Base-by-base conservation (phyloP, 164 flowering plant genomes). In the Magnolia officinalis region DNA sequence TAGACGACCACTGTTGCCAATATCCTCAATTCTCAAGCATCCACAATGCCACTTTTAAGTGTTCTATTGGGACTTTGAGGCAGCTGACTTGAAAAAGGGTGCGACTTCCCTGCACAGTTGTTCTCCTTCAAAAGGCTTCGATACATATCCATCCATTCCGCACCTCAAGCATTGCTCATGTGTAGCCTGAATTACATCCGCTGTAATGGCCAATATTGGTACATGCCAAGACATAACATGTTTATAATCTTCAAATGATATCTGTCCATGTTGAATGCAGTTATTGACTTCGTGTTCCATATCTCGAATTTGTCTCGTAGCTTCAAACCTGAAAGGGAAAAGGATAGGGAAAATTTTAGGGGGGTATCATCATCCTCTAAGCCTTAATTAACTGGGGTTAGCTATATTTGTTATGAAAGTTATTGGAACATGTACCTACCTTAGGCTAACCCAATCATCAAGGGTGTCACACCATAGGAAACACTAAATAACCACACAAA, bases 181-280 rank as follows among this genome's bases (percentile, higher is more conserved):
- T 8, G 98, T 96, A 55, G 99, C 97, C 68, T 94, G 97, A 73
- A 96, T 87, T 45, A 96, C 98, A 78, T 94, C 99, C 23, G 99
- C 99, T 5, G 99, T 94, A 98, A 96, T 96, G 74, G 99, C 99
- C 82, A 96, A 75, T 26, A 96, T 94, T n/a, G 99, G 98, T 1
- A 92, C 80, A 68, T 90, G 96, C 94, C 97, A 91, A 6, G 74
- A 80, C 24, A 84, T 77, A 50, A 78, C 66, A 68, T 86, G 85
- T 20, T 81, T 84, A 45, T 75, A 83, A 55, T 73, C 85, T 72
- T 87, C 92, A 4, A 20, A 18, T 0, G 86, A 73, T n/a, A 77
- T 77, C 68, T 90, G 89, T 67, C 90, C 94, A 6, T 37, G 80
- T 69, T 79, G 88, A 72, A 88, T 84, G 0, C 78, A 72, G 2